These are phyloP conservation scores for Phytophthora idaei DNA, from an alignment of 352 stramenopile species.

Conservation along the genomic window DNA sequence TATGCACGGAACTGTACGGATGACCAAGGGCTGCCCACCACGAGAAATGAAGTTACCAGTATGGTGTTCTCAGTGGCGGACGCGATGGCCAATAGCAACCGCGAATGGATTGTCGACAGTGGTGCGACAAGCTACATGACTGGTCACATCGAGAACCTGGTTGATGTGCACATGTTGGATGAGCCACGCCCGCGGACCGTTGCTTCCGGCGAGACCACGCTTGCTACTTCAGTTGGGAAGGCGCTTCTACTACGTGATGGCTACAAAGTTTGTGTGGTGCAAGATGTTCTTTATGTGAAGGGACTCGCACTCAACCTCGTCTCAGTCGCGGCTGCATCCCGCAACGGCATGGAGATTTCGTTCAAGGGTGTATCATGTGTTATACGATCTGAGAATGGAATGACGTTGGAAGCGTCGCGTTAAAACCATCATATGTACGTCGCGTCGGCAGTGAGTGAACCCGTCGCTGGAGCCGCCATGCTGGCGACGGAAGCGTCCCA, in stretches of 20 bases:
- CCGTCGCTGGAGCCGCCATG: not conserved
- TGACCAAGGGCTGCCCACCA: not conserved
- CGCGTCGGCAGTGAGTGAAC: not conserved
- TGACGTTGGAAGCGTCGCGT: not conserved
- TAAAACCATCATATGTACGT: constrained; percentile 8
- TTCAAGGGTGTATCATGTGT: constrained; percentile 4
- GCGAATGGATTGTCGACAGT: constrained; percentile 10
- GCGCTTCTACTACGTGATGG: not conserved
- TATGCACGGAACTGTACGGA: constrained; percentile 8
- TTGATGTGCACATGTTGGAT: not conserved
- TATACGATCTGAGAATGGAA: not conserved
- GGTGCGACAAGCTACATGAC: not conserved
- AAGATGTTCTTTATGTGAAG: constrained; percentile 16
- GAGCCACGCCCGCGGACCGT: not conserved
- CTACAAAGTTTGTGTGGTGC: constrained; percentile 5
- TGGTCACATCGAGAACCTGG: not conserved
- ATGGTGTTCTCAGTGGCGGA: constrained; percentile 14
- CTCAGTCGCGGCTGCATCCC: constrained; percentile 10
- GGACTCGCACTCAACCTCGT: constrained; percentile 15
- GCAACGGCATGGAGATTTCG: not conserved
- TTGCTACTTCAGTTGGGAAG: not conserved
- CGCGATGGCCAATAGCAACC: constrained; percentile 2
- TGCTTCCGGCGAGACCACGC: not conserved
- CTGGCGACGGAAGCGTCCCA: not conserved
- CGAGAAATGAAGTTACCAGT: constrained; percentile 4